Evolutionary conservation across 2,329 filamentous ascomycete genomes (phyloP).

Genomic region (Colletotrichum trifolii): DNA sequence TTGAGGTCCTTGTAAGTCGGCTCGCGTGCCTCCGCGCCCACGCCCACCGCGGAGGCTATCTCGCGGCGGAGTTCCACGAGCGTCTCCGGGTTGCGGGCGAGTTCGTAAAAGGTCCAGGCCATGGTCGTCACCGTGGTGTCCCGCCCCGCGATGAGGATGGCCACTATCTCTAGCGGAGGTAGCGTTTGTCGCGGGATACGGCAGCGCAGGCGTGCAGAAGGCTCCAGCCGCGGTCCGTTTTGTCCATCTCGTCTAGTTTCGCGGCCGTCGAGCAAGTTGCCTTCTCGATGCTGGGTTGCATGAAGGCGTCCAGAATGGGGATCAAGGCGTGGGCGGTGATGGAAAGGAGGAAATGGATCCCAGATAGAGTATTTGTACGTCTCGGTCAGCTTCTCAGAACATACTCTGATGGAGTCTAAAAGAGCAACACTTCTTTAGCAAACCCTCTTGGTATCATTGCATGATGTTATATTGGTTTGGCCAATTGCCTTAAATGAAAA

Average conservation of each 20-base stretch:
- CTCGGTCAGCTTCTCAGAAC: no score
- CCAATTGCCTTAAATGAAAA: no score
- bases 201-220: conserved; percentile 78
- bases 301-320: conserved; percentile 73
- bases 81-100: conserved; percentile 52
- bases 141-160: conserved; percentile 70
- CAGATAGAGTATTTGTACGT: no score
- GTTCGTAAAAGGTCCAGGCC: conserved; percentile 56
- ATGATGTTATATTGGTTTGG: no score
- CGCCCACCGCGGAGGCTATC: conserved; percentile 61
- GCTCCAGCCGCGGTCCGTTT: conserved; percentile 64
- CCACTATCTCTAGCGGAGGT: conserved; percentile 78
- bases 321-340: conserved; percentile 45
- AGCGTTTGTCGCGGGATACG: conserved; percentile 69
- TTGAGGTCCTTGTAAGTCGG: conserved; percentile 52
- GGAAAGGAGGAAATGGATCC: no score
- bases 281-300: conserved; percentile 74
- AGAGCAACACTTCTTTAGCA: no score
- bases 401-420: no score
- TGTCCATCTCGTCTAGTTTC: conserved; percentile 75
- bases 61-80: conserved; percentile 54
- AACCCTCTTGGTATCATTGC: no score
- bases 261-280: conserved; percentile 60
- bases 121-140: conserved; percentile 64
- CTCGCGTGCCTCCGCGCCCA: neutral